Conservation (phyloP, 805 yeast species). For the Lachancea kluyveri region DNA sequence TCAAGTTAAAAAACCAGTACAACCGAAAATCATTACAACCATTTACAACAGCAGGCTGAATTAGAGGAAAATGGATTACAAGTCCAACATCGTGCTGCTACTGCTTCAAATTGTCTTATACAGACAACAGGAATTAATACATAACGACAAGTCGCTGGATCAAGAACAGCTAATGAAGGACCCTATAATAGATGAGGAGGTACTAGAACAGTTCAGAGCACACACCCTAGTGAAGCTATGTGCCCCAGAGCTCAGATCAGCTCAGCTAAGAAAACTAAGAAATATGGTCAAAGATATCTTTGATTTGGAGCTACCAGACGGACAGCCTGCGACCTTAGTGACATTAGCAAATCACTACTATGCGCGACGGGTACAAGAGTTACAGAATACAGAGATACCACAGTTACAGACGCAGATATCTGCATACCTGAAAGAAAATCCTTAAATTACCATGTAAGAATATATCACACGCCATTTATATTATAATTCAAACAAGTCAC, state of each 20-base stretch:
- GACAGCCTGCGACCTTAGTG: slow-evolving; percentile 16
- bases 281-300: slow-evolving; percentile 19
- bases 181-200: slow-evolving; percentile 23
- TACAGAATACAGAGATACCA: slow-evolving; percentile 20
- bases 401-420: slow-evolving; percentile 13
- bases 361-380: slow-evolving; percentile 17
- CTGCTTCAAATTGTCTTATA: slow-evolving; percentile 24
- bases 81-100: slow-evolving; percentile 12
- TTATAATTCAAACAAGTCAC: no score
- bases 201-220: slow-evolving; percentile 14
- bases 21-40: no score
- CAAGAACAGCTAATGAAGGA: slow-evolving; percentile 15
- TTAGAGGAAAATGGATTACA: slow-evolving; percentile 2
- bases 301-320: slow-evolving; percentile 12
- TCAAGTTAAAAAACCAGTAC: not conserved
- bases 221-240: slow-evolving; percentile 22
- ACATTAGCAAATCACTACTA: slow-evolving; percentile 27
- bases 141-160: slow-evolving; percentile 14
- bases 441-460: no score
- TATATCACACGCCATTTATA: no score
- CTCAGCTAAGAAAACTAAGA: slow-evolving; percentile 20
- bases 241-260: slow-evolving; percentile 17
- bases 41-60: no score
- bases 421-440: no score
- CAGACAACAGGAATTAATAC: slow-evolving; percentile 24